Evolutionary conservation across 2,329 filamentous ascomycete species (phyloP), one percentile per base, ranked within the genome.

Genomic region (Monosporascus cannonballus): DNA sequence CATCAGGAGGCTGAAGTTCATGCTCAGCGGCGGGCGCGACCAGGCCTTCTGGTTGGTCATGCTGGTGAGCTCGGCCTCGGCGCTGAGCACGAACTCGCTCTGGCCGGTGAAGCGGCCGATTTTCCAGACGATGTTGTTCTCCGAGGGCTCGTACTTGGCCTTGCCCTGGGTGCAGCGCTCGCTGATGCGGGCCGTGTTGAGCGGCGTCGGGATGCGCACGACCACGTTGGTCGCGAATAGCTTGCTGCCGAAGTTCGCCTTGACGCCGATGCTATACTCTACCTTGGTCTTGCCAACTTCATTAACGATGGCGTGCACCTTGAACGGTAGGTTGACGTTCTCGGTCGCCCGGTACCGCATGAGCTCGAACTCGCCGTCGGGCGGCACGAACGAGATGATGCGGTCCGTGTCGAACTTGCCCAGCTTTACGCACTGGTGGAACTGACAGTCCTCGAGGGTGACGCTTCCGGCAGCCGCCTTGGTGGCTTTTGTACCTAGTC

Each of bases 111-210:
- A 99, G n/a, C 94, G 83, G 14, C 92, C 88, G 61, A 99, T 97
- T 79, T 96, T 97, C 94, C 94, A 99, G 14, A 97, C 88, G 59
- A 99, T 97, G 66, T 93, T 90, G 76, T 99, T 99, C 68, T 96
- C 92, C 58, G 92, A 89, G 0, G 94, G 95, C 73, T 99, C 95
- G 72, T 99, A 99, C 73, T 96, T 97, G 53, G 94, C 94, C 69
- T 96, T 96, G 55, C 94, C 95, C 72, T 97, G 92, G 1, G 89
- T 94, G 56, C 92, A 95, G 48, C 94, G 85, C 73, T 96, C 91
- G 1, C 86, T 93, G 56, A 96, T 96, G 67, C 87, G 87, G 46
- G 94, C 94, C 2, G 95, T 97, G 75, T 99, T 99, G 50, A 99
- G 81, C 14, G 94, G 94, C 4, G 94, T 97, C 0, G 94, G 94